phyloP scores from a whole-genome alignment of 768 basidiomycete species.

The Omphalotus guepiniiformis region DNA sequence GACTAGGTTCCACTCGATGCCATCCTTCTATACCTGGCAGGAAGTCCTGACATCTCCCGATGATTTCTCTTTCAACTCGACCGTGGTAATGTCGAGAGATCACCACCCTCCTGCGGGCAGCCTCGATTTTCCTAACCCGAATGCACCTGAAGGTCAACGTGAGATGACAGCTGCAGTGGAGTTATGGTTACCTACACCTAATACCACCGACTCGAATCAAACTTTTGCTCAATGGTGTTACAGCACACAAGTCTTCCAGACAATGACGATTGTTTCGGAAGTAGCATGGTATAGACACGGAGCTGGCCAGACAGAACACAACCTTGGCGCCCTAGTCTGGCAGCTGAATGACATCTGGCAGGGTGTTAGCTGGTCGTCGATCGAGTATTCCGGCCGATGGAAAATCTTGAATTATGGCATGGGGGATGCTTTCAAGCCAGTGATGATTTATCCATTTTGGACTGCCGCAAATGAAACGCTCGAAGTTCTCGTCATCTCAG shows the following conservation, averaged over 20 bases:
- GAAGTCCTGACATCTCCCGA: constrained; percentile 46
- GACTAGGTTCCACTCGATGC: constrained; percentile 57
- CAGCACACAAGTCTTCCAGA: constrained; percentile 59
- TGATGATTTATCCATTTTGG: constrained; percentile 56
- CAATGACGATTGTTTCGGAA: constrained; percentile 55
- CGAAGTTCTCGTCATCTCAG: constrained; percentile 47
- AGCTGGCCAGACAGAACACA: constrained; percentile 54
- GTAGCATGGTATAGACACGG: constrained; percentile 57
- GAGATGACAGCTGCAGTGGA: constrained; percentile 51
- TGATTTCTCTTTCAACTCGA: constrained; percentile 56
- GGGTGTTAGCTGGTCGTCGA: constrained; percentile 49
- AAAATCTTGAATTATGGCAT: constrained; percentile 54
- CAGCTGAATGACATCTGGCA: constrained; percentile 63
- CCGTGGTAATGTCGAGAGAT: constrained; percentile 50
- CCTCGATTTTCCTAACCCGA: constrained; percentile 52
- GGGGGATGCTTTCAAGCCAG: constrained; percentile 39
- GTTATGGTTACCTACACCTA: constrained; percentile 51
- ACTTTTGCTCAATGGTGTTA: constrained; percentile 64
- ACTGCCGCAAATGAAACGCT: constrained; percentile 42
- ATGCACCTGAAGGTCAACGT: constrained; percentile 46
- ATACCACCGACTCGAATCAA: constrained; percentile 43
- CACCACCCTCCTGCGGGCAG: constrained; percentile 52
- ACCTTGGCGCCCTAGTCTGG: constrained; percentile 56
- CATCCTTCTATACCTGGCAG: constrained; percentile 58
- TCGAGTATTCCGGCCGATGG: constrained; percentile 58